phyloP scores from a whole-genome alignment of 1,139 yeast genomes.

The Spencermartinsiella ligniputridi region DNA sequence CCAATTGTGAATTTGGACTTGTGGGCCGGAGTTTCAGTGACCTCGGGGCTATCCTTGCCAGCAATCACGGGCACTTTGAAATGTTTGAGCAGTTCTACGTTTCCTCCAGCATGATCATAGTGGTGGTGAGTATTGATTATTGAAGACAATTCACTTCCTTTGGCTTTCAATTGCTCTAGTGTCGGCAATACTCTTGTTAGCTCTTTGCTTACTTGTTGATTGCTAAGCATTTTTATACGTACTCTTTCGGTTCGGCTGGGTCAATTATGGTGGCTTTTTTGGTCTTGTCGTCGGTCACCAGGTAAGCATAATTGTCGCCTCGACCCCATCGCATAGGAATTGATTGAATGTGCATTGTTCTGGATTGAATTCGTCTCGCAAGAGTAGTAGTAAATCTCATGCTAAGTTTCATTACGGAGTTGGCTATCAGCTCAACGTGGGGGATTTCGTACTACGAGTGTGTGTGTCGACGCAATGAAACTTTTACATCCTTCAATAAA shows the following conservation, averaged over 20 bases:
- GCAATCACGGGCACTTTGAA: slow-evolving; percentile 66
- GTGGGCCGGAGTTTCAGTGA: slow-evolving; percentile 63
- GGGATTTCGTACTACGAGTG: too few relatives aligned
- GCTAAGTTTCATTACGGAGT: too few relatives aligned
- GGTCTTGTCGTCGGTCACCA: slow-evolving; percentile 64
- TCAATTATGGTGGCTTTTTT: slow-evolving; percentile 80
- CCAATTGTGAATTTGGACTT: slow-evolving; percentile 50
- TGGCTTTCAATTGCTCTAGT: slow-evolving; percentile 35
- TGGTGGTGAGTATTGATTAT: slow-evolving; percentile 96
- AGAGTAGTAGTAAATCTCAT: too few relatives aligned
- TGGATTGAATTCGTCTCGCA: slow-evolving; percentile 8
- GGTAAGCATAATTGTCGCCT: slow-evolving; percentile 87
- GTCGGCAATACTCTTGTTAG: slow-evolving; percentile 35
- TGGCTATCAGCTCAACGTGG: too few relatives aligned
- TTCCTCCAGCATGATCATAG: slow-evolving; percentile 92
- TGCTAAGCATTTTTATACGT: too few relatives aligned
- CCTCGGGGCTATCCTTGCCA: slow-evolving; percentile 74
- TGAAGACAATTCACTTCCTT: slow-evolving; percentile 49
- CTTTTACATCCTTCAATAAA: background rate
- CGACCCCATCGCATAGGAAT: slow-evolving; percentile 95
- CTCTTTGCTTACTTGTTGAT: too few relatives aligned
- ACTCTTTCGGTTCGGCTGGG: slow-evolving; percentile 80
- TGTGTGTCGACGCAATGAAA: background rate
- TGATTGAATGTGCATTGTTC: slow-evolving; percentile 66
- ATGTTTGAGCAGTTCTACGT: slow-evolving; percentile 40